Evolutionary conservation across 352 stramenopile genomes (phyloP), one percentile per base, ranked within the genome.

Genomic region (Phytophthora chlamydospora): DNA sequence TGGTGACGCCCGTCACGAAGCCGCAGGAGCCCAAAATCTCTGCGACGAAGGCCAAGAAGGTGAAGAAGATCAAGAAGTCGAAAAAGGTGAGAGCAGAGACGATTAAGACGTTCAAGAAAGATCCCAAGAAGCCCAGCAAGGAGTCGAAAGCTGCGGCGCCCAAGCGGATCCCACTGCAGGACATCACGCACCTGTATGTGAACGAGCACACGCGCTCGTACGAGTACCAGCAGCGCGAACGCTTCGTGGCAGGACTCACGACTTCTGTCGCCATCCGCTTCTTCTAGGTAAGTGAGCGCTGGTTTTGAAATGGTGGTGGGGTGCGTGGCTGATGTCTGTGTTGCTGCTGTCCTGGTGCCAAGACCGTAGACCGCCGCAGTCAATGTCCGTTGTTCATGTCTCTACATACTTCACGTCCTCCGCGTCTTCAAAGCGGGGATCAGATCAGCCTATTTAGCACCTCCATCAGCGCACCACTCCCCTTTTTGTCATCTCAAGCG

Each of bases 141-240:
- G 41, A 63, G 17, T 42, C 60, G 7, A 77, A 77, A 58, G 63
- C 43, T 51, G 27, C 65, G 49, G 51, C 58, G 9, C 63, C 58
- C 35, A 78, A 75, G 59, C 75, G 81, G 2, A 62, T 71, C 14
- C 81, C 81, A 33, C 58, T 90, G 55, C 74, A 83, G 36, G 81
- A 90, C 51, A 89, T 90, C 51, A 89, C 78, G 16, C 79, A 89
- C 60, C 55, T 89, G 24, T 90, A 82, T 40, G 68, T 86, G 54
- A 73, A 76, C 60, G 66, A 80, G 40, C 67, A 62, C 12, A 29
- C 17, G 29, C 60, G 48, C 38, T 53, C 38, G 48, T 58, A 58
- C 41, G 69, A 58, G 27, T 44, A 31, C 19, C 55, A 55, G 8
- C 65, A 51, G 13, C 65, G 52, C 6, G 52, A 62, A 38, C 59